Conservation (phyloP, 768 basidiomycete genomes). For the Termitomyces sp. region DNA sequence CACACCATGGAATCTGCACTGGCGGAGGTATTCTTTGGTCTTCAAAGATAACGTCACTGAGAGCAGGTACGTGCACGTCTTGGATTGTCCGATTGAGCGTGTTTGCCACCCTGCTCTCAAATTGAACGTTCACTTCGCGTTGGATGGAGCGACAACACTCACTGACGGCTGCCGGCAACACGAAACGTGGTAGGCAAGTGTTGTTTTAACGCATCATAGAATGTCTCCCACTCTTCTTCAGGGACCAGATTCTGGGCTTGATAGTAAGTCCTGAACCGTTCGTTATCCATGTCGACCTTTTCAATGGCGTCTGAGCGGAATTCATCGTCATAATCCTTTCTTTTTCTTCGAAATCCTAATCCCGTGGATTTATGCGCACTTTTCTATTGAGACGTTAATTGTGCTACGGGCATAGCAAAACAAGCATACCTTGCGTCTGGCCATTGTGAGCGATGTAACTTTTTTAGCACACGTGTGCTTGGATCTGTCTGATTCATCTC, state of each 20-base stretch:
- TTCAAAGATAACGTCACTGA: conserved; percentile 74
- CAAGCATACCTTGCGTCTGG: conserved; percentile 5
- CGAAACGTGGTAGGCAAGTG: conserved; percentile 94
- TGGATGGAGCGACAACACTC: conserved; percentile 19
- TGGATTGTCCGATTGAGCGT: conserved; percentile 79
- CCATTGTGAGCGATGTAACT: background rate
- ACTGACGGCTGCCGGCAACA: conserved; percentile 87
- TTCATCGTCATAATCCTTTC: conserved; percentile 20
- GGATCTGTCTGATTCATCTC: background rate
- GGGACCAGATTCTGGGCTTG: conserved; percentile 72
- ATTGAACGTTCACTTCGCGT: conserved; percentile 8
- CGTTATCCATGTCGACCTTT: conserved; percentile 67
- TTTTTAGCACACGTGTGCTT: background rate
- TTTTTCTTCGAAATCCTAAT: background rate
- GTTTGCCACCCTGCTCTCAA: conserved; percentile 49
- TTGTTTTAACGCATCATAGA: conserved; percentile 60
- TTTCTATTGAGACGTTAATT: conserved; percentile 3
- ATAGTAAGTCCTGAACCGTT: conserved; percentile 67
- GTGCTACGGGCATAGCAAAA: background rate
- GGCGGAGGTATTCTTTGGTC: conserved; percentile 76
- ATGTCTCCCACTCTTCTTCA: conserved; percentile 75
- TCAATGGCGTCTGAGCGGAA: conserved; percentile 52
- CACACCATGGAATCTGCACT: conserved; percentile 80
- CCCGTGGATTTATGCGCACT: background rate
- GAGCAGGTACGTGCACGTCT: conserved; percentile 70